These are phyloP conservation scores for Xylaria telfairii DNA, from an alignment of 495 filamentous ascomycete genomes.

Conservation along the genomic window DNA sequence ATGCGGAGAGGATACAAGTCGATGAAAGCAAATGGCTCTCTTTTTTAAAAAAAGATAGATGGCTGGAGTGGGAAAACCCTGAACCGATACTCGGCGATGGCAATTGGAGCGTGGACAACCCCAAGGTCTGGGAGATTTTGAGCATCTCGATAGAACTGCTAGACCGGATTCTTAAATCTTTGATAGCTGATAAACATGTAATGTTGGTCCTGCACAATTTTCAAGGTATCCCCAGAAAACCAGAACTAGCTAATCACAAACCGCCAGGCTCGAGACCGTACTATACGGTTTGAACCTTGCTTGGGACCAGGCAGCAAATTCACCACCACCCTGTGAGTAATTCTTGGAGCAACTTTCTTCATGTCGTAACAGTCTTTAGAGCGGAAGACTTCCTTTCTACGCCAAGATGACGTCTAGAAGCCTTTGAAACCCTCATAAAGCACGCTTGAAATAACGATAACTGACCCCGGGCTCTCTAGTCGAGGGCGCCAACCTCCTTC, in stretches of 20 bases:
- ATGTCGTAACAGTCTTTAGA: too few species aligned
- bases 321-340: not conserved
- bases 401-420: too few species aligned
- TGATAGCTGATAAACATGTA: slow-evolving; percentile 10
- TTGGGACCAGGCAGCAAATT: not conserved
- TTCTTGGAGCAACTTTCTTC: too few species aligned
- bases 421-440: too few species aligned
- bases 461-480: too few species aligned
- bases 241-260: not conserved
- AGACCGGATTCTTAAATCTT: not conserved
- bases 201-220: not conserved
- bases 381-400: too few species aligned
- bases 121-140: slow-evolving; percentile 2
- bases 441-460: too few species aligned
- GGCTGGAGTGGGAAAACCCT: not conserved
- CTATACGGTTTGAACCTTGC: not conserved
- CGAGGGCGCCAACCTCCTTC: not conserved
- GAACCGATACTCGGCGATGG: not conserved
- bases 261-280: not conserved
- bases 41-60: slow-evolving; percentile 14
- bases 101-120: slow-evolving; percentile 18
- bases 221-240: not conserved
- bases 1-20: not conserved
- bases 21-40: slow-evolving; percentile 9
- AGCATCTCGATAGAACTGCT: slow-evolving; percentile 13